Conservation (phyloP, 2,329 filamentous ascomycete species). For the Ambrosiella beaveri region DNA sequence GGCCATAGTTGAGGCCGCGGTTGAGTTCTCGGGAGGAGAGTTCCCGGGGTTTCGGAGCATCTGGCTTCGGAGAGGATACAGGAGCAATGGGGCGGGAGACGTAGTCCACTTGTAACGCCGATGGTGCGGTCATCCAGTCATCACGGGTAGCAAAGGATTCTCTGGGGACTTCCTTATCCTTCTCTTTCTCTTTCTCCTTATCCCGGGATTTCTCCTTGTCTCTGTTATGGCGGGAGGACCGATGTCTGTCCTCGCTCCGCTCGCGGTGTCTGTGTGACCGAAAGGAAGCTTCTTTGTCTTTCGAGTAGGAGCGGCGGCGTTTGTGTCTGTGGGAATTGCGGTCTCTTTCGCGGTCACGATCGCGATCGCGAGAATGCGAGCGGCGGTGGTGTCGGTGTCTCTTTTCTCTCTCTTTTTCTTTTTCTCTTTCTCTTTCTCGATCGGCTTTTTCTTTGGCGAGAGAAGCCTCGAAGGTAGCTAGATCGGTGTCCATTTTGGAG, state of each 20-base stretch:
- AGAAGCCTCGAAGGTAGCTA: conserved; percentile 60
- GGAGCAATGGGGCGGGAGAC: conserved; percentile 42
- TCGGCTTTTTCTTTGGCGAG: conserved; percentile 47
- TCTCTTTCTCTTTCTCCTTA: neutral
- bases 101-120: conserved; percentile 70
- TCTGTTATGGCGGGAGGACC: neutral
- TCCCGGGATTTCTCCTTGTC: neutral
- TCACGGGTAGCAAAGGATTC: conserved; percentile 40
- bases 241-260: too few species aligned
- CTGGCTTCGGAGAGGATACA: conserved; percentile 34
- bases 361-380: conserved; percentile 18
- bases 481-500: conserved; percentile 33
- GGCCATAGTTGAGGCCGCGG: conserved; percentile 28
- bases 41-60: conserved; percentile 41
- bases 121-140: conserved; percentile 87
- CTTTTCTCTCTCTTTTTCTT: conserved; percentile 30
- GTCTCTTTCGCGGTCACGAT: conserved; percentile 13
- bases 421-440: conserved; percentile 33
- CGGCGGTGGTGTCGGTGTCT: conserved; percentile 10
- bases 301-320: conserved; percentile 14
- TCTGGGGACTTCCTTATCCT: neutral
- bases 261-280: neutral
- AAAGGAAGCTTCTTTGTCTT: neutral
- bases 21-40: conserved; percentile 75
- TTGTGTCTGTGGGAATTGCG: conserved; percentile 18